Base-by-base conservation (phyloP, 2,329 filamentous ascomycete genomes). In the Cadophora sp. region DNA sequence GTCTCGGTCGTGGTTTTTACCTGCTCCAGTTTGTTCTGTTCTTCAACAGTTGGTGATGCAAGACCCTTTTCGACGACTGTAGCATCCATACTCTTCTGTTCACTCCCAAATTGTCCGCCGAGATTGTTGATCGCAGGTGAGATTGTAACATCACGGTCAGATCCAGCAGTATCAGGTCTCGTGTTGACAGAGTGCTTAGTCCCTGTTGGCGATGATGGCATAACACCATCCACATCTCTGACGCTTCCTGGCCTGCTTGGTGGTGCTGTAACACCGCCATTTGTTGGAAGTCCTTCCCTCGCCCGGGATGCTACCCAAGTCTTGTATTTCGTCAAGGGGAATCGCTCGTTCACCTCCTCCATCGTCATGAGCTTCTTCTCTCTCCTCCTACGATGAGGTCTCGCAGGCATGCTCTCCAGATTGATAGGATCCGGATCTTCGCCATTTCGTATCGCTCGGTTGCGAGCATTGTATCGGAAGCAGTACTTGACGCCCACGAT, bases 401-500 rank as follows among this genome's bases (percentile, higher is more conserved):
- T 83, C 18, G 78, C 80, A 66, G 93, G 92, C 86, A 98, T 94
- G 66, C 90, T 87, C 66, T 94, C 87, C 71, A 99, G 83, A 70
- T 94, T 94, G 76, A 99, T 96, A 18, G 91, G 92, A 70, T 97
- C 94, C 77, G 92, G 91, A 72, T 94, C 92, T 74, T 94, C 92
- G 71, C 92, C 82, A 81, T 86, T 82, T 74, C 93, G 89, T 75
- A 93, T 82, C 68, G 90, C 89, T 61, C 96, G 91, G 77, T 96
- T 96, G 67, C 96, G 91, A 73, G 96, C 94, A 80, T 98, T 98
- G 80, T 99, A 98, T 74, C 96, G 88, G 81, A 99, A 99, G 82
- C 96, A 99, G 80, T 99, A 99, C 82, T 99, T 99, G 69, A 99
- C 96, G 73, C 96, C 96, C 68, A 99, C 96, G 74, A 99, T 99